These are phyloP conservation scores for Aspergillus sp. DNA, from an alignment of 2,329 filamentous ascomycete species.

Conservation along the genomic window DNA sequence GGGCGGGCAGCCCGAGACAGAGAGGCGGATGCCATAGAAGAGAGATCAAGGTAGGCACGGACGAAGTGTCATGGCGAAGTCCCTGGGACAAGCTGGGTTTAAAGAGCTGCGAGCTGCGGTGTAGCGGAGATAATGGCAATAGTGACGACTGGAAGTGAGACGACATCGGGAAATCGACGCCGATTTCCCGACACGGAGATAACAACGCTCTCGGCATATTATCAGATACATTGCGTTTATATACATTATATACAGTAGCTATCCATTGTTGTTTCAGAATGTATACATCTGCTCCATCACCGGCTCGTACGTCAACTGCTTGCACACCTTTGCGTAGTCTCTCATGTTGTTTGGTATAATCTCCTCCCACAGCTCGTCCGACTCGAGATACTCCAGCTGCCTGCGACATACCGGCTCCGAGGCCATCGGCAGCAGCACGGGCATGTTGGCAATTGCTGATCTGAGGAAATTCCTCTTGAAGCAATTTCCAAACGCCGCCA, in stretches of 20 bases:
- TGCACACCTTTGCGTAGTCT: constrained; percentile 33
- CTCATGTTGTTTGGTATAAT: constrained; percentile 37
- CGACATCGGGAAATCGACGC: background rate
- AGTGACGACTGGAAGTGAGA: background rate
- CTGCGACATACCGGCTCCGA: constrained; percentile 31
- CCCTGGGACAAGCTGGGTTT: background rate
- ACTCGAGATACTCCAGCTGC: constrained; percentile 30
- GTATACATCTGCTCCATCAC: constrained; percentile 16
- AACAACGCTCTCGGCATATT: background rate
- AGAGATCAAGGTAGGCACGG: background rate
- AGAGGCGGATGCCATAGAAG: constrained; percentile 12
- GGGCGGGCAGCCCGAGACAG: constrained; percentile 7
- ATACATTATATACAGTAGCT: background rate
- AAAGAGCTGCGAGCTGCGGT: background rate
- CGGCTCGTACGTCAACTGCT: constrained; percentile 20
- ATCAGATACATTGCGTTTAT: background rate
- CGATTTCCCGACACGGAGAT: background rate
- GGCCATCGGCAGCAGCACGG: constrained; percentile 31
- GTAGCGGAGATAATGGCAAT: background rate
- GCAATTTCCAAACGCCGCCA: constrained; percentile 36
- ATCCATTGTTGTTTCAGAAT: background rate
- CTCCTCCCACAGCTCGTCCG: constrained; percentile 33
- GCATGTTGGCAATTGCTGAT: constrained; percentile 30
- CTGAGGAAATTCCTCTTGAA: constrained; percentile 35
- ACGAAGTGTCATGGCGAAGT: constrained; percentile 3